Evolutionary conservation across 805 yeast genomes (phyloP), one percentile per base, ranked within the genome.

Genomic region (Ogataea paradorogensis): DNA sequence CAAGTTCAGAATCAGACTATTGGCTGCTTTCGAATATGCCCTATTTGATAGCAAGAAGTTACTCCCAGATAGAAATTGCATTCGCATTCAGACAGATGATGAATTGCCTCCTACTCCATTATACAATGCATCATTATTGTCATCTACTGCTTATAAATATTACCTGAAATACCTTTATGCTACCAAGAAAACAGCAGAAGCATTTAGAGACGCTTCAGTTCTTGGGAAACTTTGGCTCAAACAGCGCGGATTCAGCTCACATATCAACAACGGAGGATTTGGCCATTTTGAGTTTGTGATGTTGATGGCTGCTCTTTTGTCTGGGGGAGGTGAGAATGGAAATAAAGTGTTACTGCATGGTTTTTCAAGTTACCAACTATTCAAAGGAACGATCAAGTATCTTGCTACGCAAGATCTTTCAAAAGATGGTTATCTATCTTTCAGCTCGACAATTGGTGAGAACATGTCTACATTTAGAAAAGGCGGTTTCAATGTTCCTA

Each of bases 261-360:
- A 74, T 11, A 58, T 82, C 23, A 69, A 75, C 13, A 69, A 74
- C 30, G 77, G 78, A 32, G 98, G 98, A 0, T 91, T 93, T 61
- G 98, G 98, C 9, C 85, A 83, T 52, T 88, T 88, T 59, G 98
- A 93, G 65, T 89, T 89, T 61, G 82, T 89, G 22, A 66, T 83
- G 27, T 62, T 91, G 35, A 78, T 88, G 80, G 82, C 95, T 29
- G 84, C 89, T 1, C 65, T 93, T 38, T 67, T 93, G 30, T 79
- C 81, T 46, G 96, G 96, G 52, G 95, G 95, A 51, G 90, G 91
- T 43, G 61, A 67, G 6, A 72, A 70, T 49, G 93, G 95, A 10
- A 83, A 82, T 53, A 84, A 80, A 53, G 81, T 88, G 16, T 69
- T 93, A 40, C 62, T 89, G 27, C 83, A 82, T 51, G 99, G 98